Conservation (phyloP, 305 asterid genomes). For the Andrographis paniculata region DNA sequence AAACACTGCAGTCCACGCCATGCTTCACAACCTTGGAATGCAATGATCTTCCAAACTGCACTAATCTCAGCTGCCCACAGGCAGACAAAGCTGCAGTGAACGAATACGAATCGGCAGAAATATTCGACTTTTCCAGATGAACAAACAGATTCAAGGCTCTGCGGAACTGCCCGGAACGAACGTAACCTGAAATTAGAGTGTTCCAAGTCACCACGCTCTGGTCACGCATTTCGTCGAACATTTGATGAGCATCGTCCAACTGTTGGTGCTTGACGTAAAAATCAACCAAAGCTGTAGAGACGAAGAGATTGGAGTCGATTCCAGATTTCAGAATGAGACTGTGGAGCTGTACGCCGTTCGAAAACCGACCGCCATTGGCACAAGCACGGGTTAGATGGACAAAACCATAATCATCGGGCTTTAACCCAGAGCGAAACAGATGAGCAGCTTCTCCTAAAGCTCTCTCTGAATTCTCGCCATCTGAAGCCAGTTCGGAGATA, state of each 20-base stretch:
- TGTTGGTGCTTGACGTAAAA: constrained; percentile 39
- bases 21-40: constrained; percentile 61
- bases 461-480: constrained; percentile 13
- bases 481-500: constrained; percentile 16
- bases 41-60: constrained; percentile 40
- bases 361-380: constrained; percentile 28
- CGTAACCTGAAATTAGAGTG: constrained; percentile 65
- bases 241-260: constrained; percentile 32
- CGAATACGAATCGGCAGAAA: constrained; percentile 51
- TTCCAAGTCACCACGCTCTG: constrained; percentile 77
- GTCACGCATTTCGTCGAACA: constrained; percentile 71
- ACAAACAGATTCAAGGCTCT: constrained; percentile 43
- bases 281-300: constrained; percentile 45
- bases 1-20: constrained; percentile 40
- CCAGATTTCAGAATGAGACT: constrained; percentile 42
- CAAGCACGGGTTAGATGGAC: constrained; percentile 48
- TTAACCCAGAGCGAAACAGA: constrained; percentile 29
- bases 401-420: constrained; percentile 25
- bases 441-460: constrained; percentile 25
- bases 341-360: constrained; percentile 58
- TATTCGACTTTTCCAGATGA: constrained; percentile 40
- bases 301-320: constrained; percentile 29
- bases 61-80: constrained; percentile 45
- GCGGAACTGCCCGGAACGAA: constrained; percentile 42
- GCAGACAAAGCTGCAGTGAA: constrained; percentile 59